phyloP scores from a whole-genome alignment of 2,329 filamentous ascomycete genomes.

The Tetracladium maxilliforme region DNA sequence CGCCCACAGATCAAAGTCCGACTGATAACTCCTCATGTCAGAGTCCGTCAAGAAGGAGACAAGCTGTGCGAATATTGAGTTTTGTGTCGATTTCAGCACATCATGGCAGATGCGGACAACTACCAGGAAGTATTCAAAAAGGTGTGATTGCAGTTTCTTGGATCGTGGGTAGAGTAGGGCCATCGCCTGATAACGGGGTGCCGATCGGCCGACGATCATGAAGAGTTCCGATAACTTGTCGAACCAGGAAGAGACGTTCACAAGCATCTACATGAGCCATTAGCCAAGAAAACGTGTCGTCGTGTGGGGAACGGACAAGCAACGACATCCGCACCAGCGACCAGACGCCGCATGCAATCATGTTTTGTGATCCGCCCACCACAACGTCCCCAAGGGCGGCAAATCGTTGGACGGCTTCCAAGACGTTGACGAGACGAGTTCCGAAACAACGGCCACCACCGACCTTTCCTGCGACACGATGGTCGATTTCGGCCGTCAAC shows the following conservation, averaged over 20 bases:
- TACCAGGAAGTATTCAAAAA: conserved; percentile 24
- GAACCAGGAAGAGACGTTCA: conserved; percentile 16
- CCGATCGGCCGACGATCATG: conserved; percentile 22
- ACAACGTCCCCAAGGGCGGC: conserved; percentile 23
- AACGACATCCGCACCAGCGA: conserved; percentile 24
- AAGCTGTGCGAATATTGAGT: conserved; percentile 16
- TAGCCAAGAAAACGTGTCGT: too few species aligned
- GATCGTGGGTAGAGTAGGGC: conserved; percentile 23
- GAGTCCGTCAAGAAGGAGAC: conserved; percentile 14
- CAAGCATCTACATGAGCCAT: conserved; percentile 12
- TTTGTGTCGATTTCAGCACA: conserved; percentile 16
- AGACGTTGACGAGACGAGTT: conserved; percentile 22
- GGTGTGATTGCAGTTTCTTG: conserved; percentile 15
- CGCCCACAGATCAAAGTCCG: conserved; percentile 18
- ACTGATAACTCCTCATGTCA: conserved; percentile 15
- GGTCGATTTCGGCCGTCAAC: conserved; percentile 22
- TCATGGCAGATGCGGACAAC: conserved; percentile 22
- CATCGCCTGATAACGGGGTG: conserved; percentile 22
- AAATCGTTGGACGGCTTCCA: conserved; percentile 25
- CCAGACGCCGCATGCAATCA: conserved; percentile 29
- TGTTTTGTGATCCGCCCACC: conserved; percentile 25
- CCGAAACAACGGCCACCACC: conserved; percentile 18
- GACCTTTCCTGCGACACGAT: conserved; percentile 5
- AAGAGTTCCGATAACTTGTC: conserved; percentile 23
- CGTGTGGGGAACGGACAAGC: conserved; percentile 17